Conservation (phyloP, 1,284 basidiomycete species). For the Athelia psychrophila region DNA sequence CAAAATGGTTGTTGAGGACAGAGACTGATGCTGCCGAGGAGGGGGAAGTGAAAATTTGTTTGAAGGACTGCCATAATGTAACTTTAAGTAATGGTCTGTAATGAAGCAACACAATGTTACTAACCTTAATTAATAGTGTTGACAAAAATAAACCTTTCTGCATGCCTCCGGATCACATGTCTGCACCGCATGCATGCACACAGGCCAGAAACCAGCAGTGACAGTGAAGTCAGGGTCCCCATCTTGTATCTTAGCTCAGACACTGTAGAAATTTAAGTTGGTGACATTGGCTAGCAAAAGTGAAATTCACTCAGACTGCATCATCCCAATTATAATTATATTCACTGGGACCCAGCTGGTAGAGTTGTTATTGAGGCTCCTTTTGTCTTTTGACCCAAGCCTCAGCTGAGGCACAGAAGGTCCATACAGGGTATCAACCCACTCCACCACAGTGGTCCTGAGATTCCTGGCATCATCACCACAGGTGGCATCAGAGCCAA, state of each 20-base stretch:
- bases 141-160: conserved; percentile 19
- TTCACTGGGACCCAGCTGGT: conserved; percentile 23
- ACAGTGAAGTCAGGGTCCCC: conserved; percentile 12
- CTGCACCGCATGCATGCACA: conserved; percentile 14
- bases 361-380: conserved; percentile 20
- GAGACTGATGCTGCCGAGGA: no score
- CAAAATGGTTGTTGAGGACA: neutral
- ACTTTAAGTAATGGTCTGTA: neutral
- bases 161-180: conserved; percentile 9
- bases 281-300: neutral
- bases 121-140: conserved; percentile 18
- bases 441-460: conserved; percentile 11
- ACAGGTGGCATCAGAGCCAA: conserved; percentile 11
- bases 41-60: conserved; percentile 25
- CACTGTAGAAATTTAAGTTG: no score
- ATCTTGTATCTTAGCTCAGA: conserved; percentile 9
- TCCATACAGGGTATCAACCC: conserved; percentile 15
- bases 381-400: conserved; percentile 3
- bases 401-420: conserved; percentile 6
- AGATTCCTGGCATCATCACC: conserved; percentile 16
- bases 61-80: conserved; percentile 17
- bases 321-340: conserved; percentile 25
- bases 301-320: conserved; percentile 6
- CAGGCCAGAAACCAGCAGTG: conserved; percentile 12
- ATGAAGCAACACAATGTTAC: neutral